Base-by-base conservation (phyloP, 371 early-diverging fungal species). In the Mucor sp. region DNA sequence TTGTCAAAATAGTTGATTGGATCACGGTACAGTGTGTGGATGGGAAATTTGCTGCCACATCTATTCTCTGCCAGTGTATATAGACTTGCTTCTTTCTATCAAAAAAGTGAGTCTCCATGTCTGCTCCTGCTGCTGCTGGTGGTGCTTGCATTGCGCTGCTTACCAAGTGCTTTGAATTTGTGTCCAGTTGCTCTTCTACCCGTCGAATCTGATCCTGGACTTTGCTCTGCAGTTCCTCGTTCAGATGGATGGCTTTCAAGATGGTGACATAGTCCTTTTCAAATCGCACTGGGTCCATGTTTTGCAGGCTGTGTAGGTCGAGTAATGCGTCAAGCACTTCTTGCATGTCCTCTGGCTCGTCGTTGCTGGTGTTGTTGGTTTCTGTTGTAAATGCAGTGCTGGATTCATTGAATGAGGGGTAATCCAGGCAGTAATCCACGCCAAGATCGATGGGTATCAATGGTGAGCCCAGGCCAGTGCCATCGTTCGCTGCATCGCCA, bases 201-300 rank as follows among this genome's bases (percentile, higher is more conserved):
- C 61, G 32, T 11, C 25, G 32, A 32, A 79, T 65, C 25, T 74
- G 69, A 6, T 44, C 55, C 17, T 64, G 43, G 0, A 61, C 72
- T 56, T 60, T 53, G 0, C 61, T 17, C 19, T 74, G 72, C 63
- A 79, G 57, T 19, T 65, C 50, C 39, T 62, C 59, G 39, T 76
- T 79, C 7, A 74, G 14, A 8, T 37, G n/a, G n/a, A 74, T 37
- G 1, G 79, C 74, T 28, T 71, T 68, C 0, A 53, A 28, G 25
- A 74, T 68, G 17, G 57, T 61, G 7, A 50, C 19, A 25, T 58
- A 28, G 25, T 68, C 41, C 4, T 33, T 15, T 27, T 62, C 48
- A 57, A 58, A 68, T 3, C 4, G 15, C 55, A 35, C 39, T 9
- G 32, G 19, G 23, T 6, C 9, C 4, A 9, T 23, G 11, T 37